Evolutionary conservation across 495 filamentous ascomycete genomes (phyloP).

Genomic region (Filosporella fistucella): DNA sequence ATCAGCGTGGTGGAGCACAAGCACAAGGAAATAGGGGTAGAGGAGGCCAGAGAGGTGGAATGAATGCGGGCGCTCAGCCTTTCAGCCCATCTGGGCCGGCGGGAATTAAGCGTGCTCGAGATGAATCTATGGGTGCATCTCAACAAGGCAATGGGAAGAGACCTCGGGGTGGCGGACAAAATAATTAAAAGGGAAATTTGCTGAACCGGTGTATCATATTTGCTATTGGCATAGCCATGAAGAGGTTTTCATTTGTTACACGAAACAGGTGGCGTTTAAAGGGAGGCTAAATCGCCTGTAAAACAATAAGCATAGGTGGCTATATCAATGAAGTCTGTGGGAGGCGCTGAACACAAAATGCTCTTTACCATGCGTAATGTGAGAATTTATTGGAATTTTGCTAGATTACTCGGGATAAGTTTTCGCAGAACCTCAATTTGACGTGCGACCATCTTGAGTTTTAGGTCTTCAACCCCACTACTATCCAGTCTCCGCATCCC

Average conservation of each 20-base stretch:
- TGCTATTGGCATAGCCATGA: constrained; percentile 17
- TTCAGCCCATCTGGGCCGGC: constrained; percentile 35
- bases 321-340: not conserved
- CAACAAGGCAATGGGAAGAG: constrained; percentile 45
- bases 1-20: constrained; percentile 29
- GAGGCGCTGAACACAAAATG: constrained; percentile 1
- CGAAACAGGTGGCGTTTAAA: constrained; percentile 10
- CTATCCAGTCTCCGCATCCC: constrained; percentile 51
- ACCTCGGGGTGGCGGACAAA: constrained; percentile 43
- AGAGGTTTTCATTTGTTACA: constrained; percentile 22
- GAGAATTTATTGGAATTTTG: constrained; percentile 44
- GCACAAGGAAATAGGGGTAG: constrained; percentile 39
- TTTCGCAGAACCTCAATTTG: constrained; percentile 60
- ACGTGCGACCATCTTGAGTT: constrained; percentile 48
- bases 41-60: constrained; percentile 33
- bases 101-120: constrained; percentile 61
- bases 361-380: not conserved
- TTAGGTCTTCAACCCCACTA: constrained; percentile 47
- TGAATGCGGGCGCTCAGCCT: constrained; percentile 40
- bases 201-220: constrained; percentile 13
- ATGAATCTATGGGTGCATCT: constrained; percentile 45
- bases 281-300: constrained; percentile 4
- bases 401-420: constrained; percentile 58
- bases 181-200: constrained; percentile 3
- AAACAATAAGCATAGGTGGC: constrained; percentile 1